A percentile compares a stretch with the other conserved stretches of the same genome.
phyloP scores from a whole-genome alignment of 768 basidiomycete genomes.

The Lentinula edodes region DNA sequence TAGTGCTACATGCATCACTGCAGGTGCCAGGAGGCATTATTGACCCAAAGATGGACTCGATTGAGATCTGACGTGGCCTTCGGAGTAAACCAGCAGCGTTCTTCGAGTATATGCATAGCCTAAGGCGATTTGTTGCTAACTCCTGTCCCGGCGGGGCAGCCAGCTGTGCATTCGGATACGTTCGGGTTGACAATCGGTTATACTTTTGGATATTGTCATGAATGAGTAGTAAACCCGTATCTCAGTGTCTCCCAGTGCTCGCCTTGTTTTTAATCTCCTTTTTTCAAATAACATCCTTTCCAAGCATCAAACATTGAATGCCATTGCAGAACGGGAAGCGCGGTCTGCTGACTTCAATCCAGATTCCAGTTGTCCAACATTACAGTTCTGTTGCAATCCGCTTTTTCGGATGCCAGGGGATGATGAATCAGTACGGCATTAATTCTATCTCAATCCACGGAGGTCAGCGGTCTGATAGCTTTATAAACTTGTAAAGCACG shows the following conservation, averaged over 20 bases:
- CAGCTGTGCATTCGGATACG: too few relatives aligned
- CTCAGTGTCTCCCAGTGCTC: neutral
- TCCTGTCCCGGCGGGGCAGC: too few relatives aligned
- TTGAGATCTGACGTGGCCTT: neutral
- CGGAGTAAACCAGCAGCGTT: neutral
- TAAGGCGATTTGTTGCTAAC: neutral
- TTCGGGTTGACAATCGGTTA: too few relatives aligned
- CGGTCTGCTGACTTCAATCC: constrained; percentile 1
- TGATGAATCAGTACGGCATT: neutral
- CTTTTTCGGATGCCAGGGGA: neutral
- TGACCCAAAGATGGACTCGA: neutral
- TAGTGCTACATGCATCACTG: neutral
- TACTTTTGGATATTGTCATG: neutral
- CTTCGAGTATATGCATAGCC: neutral
- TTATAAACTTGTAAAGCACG: neutral
- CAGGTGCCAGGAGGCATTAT: neutral
- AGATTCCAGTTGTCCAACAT: neutral
- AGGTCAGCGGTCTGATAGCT: neutral
- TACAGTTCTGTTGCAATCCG: neutral
- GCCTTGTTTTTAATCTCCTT: neutral
- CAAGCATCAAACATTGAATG: too few relatives aligned
- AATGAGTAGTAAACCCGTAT: neutral
- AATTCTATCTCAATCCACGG: neutral
- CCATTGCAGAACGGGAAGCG: neutral
- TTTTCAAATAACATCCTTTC: neutral